phyloP scores from a whole-genome alignment of 495 filamentous ascomycete genomes.

The Aspergillus kassunensis region DNA sequence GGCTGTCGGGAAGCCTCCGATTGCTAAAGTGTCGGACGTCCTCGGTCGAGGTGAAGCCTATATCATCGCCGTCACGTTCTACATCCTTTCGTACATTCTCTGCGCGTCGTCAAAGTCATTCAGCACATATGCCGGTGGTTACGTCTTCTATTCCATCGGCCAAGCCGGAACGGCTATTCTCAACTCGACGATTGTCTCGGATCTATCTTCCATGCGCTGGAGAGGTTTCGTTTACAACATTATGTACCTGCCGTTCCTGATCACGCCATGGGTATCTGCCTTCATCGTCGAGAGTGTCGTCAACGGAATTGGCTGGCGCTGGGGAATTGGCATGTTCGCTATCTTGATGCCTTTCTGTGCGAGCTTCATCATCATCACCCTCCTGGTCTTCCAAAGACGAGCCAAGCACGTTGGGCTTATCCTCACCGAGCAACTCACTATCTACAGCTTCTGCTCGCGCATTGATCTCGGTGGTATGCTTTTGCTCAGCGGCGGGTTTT shows the following conservation, averaged over 20 bases:
- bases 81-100: constrained; percentile 43
- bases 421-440: constrained; percentile 25
- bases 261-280: constrained; percentile 42
- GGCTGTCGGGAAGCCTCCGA: constrained; percentile 43
- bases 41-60: constrained; percentile 45
- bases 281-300: constrained; percentile 44
- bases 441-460: constrained; percentile 43
- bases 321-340: constrained; percentile 50
- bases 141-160: constrained; percentile 43
- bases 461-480: constrained; percentile 43
- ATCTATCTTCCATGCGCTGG: constrained; percentile 44
- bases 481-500: constrained; percentile 36
- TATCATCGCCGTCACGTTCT: constrained; percentile 39
- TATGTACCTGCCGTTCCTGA: constrained; percentile 43
- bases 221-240: constrained; percentile 43
- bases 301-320: constrained; percentile 46
- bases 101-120: constrained; percentile 42
- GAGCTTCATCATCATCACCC: constrained; percentile 42
- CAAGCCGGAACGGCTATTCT: constrained; percentile 45
- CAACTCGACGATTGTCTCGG: constrained; percentile 45
- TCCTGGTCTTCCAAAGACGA: constrained; percentile 38
- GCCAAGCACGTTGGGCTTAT: constrained; percentile 34
- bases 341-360: constrained; percentile 47
- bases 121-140: constrained; percentile 42
- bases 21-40: constrained; percentile 48